Percentiles rank a stretch among this genome's conserved stretches.
Conservation (phyloP, 2,329 filamentous ascomycete genomes). For the Penicillium fuscoglaucum region DNA sequence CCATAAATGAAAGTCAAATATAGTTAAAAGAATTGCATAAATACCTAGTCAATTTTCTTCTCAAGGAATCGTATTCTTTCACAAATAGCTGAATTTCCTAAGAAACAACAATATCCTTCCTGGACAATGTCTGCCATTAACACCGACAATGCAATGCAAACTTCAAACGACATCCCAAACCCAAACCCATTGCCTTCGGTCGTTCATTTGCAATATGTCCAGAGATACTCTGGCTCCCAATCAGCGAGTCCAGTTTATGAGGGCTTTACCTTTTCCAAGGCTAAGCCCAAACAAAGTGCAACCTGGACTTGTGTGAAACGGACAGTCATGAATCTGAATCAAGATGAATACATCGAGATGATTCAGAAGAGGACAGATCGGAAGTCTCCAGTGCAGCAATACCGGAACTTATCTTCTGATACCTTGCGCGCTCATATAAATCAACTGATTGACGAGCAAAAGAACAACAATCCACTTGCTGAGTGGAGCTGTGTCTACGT, state of each 20-base stretch:
- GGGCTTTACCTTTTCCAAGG: constrained; percentile 40
- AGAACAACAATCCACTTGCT: constrained; percentile 30
- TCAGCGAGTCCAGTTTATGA: constrained; percentile 25
- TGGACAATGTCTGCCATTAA: neutral
- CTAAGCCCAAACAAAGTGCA: constrained; percentile 30
- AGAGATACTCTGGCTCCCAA: neutral
- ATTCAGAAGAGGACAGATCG: constrained; percentile 35
- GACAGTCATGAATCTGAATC: constrained; percentile 33
- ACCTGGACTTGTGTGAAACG: constrained; percentile 35
- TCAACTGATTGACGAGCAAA: constrained; percentile 36
- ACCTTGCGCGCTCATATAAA: constrained; percentile 38
- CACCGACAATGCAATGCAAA: neutral
- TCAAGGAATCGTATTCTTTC: neutral
- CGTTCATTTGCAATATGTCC: neutral
- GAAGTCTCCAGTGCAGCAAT: constrained; percentile 30
- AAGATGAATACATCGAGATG: constrained; percentile 33
- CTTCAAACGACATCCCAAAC: neutral
- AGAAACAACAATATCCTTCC: neutral
- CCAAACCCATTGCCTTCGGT: too few relatives aligned
- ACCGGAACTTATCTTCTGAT: constrained; percentile 28
- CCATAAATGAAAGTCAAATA: neutral
- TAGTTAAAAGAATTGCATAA: neutral
- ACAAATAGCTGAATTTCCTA: too few relatives aligned
- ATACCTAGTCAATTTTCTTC: fast-evolving
- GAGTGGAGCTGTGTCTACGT: constrained; percentile 44